Evolutionary conservation across 305 asterid genomes (phyloP), one percentile per base, ranked within the genome.

Genomic region (Coffea humblotiana): DNA sequence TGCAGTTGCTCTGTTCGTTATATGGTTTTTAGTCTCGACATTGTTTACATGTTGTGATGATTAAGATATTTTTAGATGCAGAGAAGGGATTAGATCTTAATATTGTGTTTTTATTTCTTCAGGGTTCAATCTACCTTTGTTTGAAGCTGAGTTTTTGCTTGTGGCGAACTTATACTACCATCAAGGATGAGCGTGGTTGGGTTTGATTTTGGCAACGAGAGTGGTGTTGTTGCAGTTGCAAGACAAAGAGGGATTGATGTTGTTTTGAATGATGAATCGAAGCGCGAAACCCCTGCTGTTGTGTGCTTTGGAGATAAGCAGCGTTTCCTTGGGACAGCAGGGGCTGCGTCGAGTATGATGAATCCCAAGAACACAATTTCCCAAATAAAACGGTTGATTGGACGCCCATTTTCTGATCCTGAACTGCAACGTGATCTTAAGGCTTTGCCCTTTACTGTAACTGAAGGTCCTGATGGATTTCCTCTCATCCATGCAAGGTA

Each of bases 231-330:
- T 58, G 97, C 99, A 0, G 99, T 96, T 84, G 99, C 99, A 13
- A 87, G 97, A 84, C 98, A 96, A 80, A 87, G 99, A 77, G 99
- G 99, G 1, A 94, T 95, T 27, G 99, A 95, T 79, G 97, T 95
- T 12, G 98, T 95, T 29, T 97, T 95, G 72, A 95, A 95, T 79
- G 93, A 96, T 48, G 99, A 96, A 83, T 96, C 99, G 13, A 94
- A 94, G 83, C 95, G 99, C 16, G 95, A 94, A 83, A 96, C 98
- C 49, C 98, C 99, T 61, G 92, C 97, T 32, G 21, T 94, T 25
- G 97, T 96, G 25, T 94, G 97, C 85, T 96, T 96, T 37, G 97
- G 97, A 0, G 98, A 94, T n/a, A 96, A 94, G 88, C 98, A 96
- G 85, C 85, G 99, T 23, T 96, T 96, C 82, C 94, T 94, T 10